phyloP scores from a whole-genome alignment of 495 filamentous ascomycete species.

The Podospora fimiseda region DNA sequence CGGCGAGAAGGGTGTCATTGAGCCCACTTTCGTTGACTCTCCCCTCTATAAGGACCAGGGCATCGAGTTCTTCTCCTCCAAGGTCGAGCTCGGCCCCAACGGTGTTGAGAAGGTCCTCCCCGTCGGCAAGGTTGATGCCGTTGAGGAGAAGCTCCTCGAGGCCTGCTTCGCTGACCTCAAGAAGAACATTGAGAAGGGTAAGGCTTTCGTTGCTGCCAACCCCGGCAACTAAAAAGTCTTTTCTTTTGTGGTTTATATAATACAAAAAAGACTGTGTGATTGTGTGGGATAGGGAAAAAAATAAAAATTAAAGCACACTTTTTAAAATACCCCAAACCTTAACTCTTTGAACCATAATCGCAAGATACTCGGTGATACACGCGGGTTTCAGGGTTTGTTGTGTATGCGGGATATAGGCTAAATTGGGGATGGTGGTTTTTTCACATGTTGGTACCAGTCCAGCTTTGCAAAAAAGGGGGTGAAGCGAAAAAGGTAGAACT shows the following conservation, averaged over 20 bases:
- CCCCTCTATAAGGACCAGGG: constrained; percentile 97
- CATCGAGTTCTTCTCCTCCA: constrained; percentile 89
- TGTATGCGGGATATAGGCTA: background rate
- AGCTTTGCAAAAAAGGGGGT: background rate
- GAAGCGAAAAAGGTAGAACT: background rate
- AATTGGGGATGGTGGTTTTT: constrained; percentile 3
- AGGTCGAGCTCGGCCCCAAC: constrained; percentile 90
- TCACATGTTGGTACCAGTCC: constrained; percentile 5
- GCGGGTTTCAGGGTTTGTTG: too few species aligned
- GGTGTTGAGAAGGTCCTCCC: constrained; percentile 89
- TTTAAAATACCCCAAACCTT: too few species aligned
- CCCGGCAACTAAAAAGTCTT: constrained; percentile 43
- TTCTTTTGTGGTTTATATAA: background rate
- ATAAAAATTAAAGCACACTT: too few species aligned
- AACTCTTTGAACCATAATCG: too few species aligned
- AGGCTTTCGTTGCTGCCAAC: constrained; percentile 46
- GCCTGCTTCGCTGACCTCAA: constrained; percentile 79
- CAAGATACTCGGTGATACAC: too few species aligned
- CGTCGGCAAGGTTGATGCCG: constrained; percentile 71
- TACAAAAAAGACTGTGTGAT: background rate
- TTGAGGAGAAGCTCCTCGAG: constrained; percentile 86
- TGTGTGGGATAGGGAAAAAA: background rate
- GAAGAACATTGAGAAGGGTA: constrained; percentile 62
- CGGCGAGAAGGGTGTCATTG: constrained; percentile 89
- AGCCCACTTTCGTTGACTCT: constrained; percentile 95